Evolutionary conservation across 192 early-diverging fungal genomes (phyloP).

Genomic region (Podila minutissima): DNA sequence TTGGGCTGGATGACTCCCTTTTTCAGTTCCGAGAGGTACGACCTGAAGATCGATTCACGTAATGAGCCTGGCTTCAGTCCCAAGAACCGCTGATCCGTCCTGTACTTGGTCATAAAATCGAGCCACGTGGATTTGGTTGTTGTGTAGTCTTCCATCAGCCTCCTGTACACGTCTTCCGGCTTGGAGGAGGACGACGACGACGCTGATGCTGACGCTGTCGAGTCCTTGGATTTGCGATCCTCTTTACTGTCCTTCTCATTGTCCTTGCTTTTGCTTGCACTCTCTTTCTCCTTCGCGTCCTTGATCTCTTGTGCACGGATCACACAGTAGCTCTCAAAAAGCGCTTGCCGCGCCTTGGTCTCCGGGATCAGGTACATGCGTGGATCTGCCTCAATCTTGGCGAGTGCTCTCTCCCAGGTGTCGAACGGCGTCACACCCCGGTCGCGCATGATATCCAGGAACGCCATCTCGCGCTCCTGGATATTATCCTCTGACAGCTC

Average conservation of each 20-base stretch:
- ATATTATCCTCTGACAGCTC: constrained; percentile 33
- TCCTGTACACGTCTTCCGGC: constrained; percentile 64
- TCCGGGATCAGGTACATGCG: constrained; percentile 49
- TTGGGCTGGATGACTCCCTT: constrained; percentile 29
- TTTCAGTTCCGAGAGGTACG: constrained; percentile 67
- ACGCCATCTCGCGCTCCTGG: constrained; percentile 25
- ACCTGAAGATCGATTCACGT: constrained; percentile 70
- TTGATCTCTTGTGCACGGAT: constrained; percentile 64
- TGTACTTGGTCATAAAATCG: constrained; percentile 77
- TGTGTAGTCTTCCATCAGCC: constrained; percentile 65
- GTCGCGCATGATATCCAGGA: constrained; percentile 67
- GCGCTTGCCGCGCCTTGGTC: constrained; percentile 64
- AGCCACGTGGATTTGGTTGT: constrained; percentile 71
- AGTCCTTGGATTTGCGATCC: constrained; percentile 5
- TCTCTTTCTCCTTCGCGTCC: constrained; percentile 54
- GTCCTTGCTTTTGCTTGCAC: constrained; percentile 32
- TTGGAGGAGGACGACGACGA: constrained; percentile 26
- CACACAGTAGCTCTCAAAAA: constrained; percentile 83
- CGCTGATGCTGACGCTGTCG: constrained; percentile 5
- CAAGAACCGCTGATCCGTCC: constrained; percentile 70
- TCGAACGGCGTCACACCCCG: constrained; percentile 78
- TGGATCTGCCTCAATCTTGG: constrained; percentile 70
- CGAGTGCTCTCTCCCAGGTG: constrained; percentile 76
- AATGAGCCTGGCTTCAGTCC: constrained; percentile 65
- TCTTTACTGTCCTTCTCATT: constrained; percentile 2